phyloP scores from a whole-genome alignment of 2,329 filamentous ascomycete genomes.

The Colletotrichum camelliae region DNA sequence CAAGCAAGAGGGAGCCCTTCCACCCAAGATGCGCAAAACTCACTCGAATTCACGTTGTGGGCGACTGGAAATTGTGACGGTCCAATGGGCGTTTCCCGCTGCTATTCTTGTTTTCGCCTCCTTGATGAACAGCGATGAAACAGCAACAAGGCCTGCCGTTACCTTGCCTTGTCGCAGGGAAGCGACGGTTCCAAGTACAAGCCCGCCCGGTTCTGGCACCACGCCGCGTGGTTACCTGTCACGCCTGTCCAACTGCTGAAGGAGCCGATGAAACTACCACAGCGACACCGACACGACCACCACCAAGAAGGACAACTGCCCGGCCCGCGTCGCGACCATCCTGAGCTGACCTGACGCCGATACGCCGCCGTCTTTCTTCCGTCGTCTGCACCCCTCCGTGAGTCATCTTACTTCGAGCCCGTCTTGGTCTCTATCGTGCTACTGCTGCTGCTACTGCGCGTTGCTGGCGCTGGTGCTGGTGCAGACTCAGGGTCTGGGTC shows the following conservation, averaged over 20 bases:
- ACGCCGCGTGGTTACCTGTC: background rate
- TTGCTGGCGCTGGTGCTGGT: background rate
- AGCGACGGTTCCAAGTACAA: background rate
- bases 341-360: conserved; percentile 4
- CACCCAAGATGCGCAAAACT: background rate
- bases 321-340: conserved; percentile 14
- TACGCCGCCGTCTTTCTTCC: background rate
- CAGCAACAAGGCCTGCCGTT: background rate
- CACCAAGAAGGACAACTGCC: background rate
- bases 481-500: background rate
- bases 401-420: background rate
- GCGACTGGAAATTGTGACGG: background rate
- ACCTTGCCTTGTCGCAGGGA: background rate
- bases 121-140: conserved; percentile 1
- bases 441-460: background rate
- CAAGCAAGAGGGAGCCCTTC: background rate
- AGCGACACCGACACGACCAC: background rate
- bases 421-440: background rate
- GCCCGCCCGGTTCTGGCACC: background rate
- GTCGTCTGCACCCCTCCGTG: conserved; percentile 6
- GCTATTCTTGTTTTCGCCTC: conserved; percentile 2
- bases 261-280: background rate
- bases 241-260: background rate
- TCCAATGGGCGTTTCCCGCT: conserved; percentile 3
- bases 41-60: background rate